phyloP scores from a whole-genome alignment of 495 filamentous ascomycete species.

The Tuber melanosporum region DNA sequence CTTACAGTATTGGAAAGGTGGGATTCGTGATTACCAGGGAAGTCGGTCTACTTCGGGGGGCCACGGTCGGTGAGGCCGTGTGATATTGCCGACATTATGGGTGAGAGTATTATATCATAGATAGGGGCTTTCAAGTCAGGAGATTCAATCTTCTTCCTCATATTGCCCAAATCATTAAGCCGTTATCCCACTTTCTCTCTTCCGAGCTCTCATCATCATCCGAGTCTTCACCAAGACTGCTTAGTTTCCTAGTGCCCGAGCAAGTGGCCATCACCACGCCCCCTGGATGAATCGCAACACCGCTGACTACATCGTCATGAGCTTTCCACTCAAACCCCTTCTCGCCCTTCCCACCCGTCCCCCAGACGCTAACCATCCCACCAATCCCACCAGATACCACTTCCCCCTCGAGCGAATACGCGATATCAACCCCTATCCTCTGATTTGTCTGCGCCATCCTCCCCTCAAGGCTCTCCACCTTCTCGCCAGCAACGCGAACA shows the following conservation, averaged over 20 bases:
- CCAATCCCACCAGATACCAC: slow-evolving; percentile 57
- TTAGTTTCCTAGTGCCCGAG: slow-evolving; percentile 32
- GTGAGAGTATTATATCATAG: neutral
- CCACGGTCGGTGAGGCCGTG: neutral
- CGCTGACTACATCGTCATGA: slow-evolving; percentile 42
- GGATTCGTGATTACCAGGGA: too few relatives aligned
- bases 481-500: slow-evolving; percentile 61
- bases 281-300: slow-evolving; percentile 31
- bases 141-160: neutral
- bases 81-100: neutral
- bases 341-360: slow-evolving; percentile 45
- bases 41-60: neutral
- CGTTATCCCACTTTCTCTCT: slow-evolving; percentile 31
- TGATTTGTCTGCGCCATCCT: slow-evolving; percentile 69
- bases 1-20: neutral
- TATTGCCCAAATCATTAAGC: slow-evolving; percentile 36
- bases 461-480: slow-evolving; percentile 64
- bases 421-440: slow-evolving; percentile 67
- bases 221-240: slow-evolving; percentile 6
- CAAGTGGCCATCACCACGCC: slow-evolving; percentile 37
- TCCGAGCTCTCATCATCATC: slow-evolving; percentile 13
- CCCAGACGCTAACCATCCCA: slow-evolving; percentile 72
- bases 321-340: slow-evolving; percentile 35
- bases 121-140: neutral
- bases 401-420: slow-evolving; percentile 46